Base-by-base conservation (phyloP, 495 filamentous ascomycete species). In the Penicillium lividum region DNA sequence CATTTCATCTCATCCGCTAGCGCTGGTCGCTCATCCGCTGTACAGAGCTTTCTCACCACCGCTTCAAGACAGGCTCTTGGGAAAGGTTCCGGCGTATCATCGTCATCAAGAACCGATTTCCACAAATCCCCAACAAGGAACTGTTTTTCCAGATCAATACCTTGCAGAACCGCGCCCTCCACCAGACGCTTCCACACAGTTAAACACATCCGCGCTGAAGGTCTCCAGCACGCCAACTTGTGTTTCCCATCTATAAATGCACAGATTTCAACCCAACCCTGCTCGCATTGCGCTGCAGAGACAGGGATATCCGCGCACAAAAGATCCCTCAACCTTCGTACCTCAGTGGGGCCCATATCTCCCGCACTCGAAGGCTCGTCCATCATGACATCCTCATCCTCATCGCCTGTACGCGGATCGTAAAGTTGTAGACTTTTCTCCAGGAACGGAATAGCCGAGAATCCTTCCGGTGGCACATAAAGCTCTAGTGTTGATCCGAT, bases 401-500 rank as follows among this genome's bases (percentile, higher is more conserved):
- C 62, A 15, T 67, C 65, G 4, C 54, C 59, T 40, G 38, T 57
- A 18, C 61, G 67, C 18, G 51, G 56, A 34, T 68, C 74, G 60
- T 67, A 81, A 29, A 78, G 53, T 5, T 62, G 62, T 52, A 81
- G 49, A n/a, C 51, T 62, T 48, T 67, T 64, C 53, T 68, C 67
- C 25, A 82, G 38, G 38, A 77, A 72, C 7, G 64, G 61, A 5
- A 64, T 43, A 1, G 69, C 74, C 4, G 74, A 68, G 54, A 75
- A 73, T 3, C 70, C 76, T 10, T 62, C 72, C 7, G 59, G 46
- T 0, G 75, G 70, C 4, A 51, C 60, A 43, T 74, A 66, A 29
- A 90, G 70, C 70, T 94, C 91, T 13, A 95, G 80, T 7, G 89
- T 93, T 46, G 89, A 86, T 40, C 83, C 80, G 61, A 88, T 85